Percentiles rank a stretch among this genome's conserved stretches.
phyloP scores from a whole-genome alignment of 176 grass and related monocot genomes.

The Oryza longistaminata region DNA sequence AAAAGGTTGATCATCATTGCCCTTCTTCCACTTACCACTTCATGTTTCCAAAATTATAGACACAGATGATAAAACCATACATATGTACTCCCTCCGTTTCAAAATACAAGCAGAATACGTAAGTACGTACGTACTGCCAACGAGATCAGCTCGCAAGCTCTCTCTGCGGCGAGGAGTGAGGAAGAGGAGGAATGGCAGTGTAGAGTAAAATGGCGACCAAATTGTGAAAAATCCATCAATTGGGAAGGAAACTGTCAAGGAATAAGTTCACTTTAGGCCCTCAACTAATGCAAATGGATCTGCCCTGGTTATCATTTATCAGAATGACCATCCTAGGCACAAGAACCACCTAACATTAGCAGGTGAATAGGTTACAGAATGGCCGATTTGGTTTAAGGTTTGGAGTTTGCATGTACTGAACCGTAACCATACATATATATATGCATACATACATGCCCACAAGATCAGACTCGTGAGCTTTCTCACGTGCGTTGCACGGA shows the following conservation, averaged over 20 bases:
- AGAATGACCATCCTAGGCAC: slow-evolving; percentile 27
- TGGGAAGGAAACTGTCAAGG: neutral
- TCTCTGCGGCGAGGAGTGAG: neutral
- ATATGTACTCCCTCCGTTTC: too few species aligned
- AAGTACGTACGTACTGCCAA: neutral
- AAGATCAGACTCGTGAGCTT: neutral
- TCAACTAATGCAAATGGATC: neutral
- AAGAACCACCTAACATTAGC: neutral
- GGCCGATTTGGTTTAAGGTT: neutral
- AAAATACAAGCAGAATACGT: neutral
- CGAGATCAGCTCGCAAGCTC: neutral
- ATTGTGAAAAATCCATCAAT: neutral
- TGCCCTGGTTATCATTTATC: slow-evolving; percentile 13
- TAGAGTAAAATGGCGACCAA: neutral
- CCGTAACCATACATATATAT: neutral
- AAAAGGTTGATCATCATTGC: neutral
- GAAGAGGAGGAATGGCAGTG: neutral
- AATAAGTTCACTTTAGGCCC: neutral
- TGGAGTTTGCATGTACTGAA: neutral
- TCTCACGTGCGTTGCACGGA: neutral
- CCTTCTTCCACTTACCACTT: neutral
- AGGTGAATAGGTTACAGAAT: neutral
- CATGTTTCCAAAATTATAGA: neutral
- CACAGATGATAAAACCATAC: too few species aligned
- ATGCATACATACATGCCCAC: neutral